Evolutionary conservation across 1,284 basidiomycete genomes (phyloP).

Genomic region (Malassezia japonica): DNA sequence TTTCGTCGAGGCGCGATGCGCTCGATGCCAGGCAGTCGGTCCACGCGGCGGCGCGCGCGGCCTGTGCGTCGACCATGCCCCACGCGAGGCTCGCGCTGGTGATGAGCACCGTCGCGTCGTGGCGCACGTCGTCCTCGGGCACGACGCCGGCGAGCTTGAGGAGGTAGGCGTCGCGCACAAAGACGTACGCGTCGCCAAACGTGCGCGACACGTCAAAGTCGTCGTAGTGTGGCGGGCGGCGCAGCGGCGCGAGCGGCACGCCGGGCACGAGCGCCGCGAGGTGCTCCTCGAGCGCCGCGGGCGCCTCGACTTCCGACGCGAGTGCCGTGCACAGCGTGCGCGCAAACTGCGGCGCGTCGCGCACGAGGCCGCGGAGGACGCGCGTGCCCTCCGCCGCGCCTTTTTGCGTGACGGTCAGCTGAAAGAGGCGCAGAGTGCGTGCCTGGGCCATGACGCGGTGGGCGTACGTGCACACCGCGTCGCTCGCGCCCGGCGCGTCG

Average conservation of each 20-base stretch:
- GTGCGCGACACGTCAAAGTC: conserved; percentile 8
- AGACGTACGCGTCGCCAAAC: conserved; percentile 12
- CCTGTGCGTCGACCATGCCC: conserved; percentile 13
- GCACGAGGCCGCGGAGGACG: not conserved
- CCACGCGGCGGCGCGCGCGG: conserved; percentile 12
- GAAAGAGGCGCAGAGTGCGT: conserved; percentile 60
- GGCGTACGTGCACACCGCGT: conserved; percentile 46
- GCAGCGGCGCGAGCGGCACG: conserved; percentile 2
- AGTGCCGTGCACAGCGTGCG: not conserved
- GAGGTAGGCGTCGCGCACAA: not conserved
- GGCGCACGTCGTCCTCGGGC: not conserved
- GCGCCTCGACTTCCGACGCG: not conserved
- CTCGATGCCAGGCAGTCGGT: not conserved
- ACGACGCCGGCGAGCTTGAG: not conserved
- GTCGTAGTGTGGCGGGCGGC: conserved; percentile 8
- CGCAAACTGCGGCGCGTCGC: not conserved
- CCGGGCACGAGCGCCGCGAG: not conserved
- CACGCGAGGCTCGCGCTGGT: conserved; percentile 3
- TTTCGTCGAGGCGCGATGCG: not conserved
- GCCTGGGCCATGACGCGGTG: conserved; percentile 67
- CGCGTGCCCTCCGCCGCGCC: not conserved
- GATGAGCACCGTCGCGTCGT: not conserved
- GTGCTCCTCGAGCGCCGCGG: not conserved
- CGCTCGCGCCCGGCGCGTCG: conserved; percentile 38
- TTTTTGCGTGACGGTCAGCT: conserved; percentile 40